These are phyloP conservation scores for Pseudogymnoascus sp. DNA, from an alignment of 2,329 filamentous ascomycete species.

Conservation along the genomic window DNA sequence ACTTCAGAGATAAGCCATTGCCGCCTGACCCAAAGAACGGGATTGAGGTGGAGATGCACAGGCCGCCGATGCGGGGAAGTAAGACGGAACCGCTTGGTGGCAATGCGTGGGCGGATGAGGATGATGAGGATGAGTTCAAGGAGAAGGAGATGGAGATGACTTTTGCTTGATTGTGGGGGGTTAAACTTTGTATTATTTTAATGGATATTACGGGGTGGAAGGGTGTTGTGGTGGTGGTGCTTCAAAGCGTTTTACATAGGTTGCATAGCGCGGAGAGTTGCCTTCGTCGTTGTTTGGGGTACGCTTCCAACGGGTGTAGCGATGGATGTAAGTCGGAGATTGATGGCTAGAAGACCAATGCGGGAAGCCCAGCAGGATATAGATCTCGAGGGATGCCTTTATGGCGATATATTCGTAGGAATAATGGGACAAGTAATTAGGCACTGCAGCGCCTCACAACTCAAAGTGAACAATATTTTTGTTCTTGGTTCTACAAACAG, in stretches of 20 bases:
- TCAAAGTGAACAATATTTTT: not conserved
- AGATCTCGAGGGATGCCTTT: not conserved
- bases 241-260: slow-evolving; percentile 1
- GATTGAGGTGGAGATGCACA: slow-evolving; percentile 21
- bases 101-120: slow-evolving; percentile 66
- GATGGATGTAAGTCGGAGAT: not conserved
- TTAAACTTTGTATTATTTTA: not conserved
- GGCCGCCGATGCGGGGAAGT: slow-evolving; percentile 21
- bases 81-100: slow-evolving; percentile 22
- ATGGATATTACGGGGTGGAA: not conserved
- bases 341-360: not conserved
- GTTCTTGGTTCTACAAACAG: not conserved
- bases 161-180: slow-evolving; percentile 43
- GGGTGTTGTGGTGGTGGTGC: not conserved
- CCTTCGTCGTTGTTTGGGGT: not conserved
- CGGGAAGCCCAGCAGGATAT: not conserved
- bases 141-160: slow-evolving; percentile 75
- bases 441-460: no score
- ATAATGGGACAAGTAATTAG: not conserved
- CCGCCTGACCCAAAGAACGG: slow-evolving; percentile 16
- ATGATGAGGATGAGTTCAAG: slow-evolving; percentile 61
- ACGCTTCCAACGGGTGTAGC: not conserved
- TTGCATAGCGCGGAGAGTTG: not conserved
- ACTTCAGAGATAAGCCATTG: slow-evolving; percentile 19
- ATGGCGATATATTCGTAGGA: slow-evolving; percentile 2